Evolutionary conservation across 441 rosid species (phyloP).

Genomic region (Adansonia rubrostipa): DNA sequence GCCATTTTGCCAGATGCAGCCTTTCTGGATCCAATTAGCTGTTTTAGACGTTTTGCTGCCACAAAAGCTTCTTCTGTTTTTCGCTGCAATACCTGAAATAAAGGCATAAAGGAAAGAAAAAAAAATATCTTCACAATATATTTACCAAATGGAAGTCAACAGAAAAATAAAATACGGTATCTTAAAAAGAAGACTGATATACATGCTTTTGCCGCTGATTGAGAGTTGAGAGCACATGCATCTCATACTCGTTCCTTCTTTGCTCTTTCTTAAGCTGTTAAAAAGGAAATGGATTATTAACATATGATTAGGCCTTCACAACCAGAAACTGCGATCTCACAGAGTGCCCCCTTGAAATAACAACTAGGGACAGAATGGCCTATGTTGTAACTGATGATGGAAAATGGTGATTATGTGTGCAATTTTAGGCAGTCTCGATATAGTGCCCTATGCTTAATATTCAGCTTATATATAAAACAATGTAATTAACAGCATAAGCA

Average conservation of each 20-base stretch:
- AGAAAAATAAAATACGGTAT: constrained; percentile 25
- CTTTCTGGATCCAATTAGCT: constrained; percentile 57
- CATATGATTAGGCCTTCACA: background rate
- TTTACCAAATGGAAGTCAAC: constrained; percentile 2
- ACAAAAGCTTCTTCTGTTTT: constrained; percentile 72
- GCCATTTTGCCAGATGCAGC: constrained; percentile 40
- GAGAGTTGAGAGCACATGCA: constrained; percentile 62
- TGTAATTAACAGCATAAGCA: background rate
- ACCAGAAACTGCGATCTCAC: background rate
- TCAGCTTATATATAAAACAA: constrained; percentile 9
- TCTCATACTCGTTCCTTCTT: constrained; percentile 65
- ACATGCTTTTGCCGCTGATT: constrained; percentile 78
- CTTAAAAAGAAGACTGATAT: constrained; percentile 28
- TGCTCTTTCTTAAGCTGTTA: constrained; percentile 83
- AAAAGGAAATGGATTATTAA: constrained; percentile 20
- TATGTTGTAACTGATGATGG: background rate
- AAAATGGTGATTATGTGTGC: background rate
- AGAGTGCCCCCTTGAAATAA: background rate
- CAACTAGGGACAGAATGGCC: background rate
- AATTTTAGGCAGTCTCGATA: background rate
- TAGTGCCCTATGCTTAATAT: background rate
- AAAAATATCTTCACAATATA: constrained; percentile 14
- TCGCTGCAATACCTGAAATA: constrained; percentile 68
- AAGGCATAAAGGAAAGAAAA: constrained; percentile 27
- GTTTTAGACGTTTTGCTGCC: constrained; percentile 61